Conservation (phyloP, 108 stramenopile genomes). For the Epithemia pelagica region DNA sequence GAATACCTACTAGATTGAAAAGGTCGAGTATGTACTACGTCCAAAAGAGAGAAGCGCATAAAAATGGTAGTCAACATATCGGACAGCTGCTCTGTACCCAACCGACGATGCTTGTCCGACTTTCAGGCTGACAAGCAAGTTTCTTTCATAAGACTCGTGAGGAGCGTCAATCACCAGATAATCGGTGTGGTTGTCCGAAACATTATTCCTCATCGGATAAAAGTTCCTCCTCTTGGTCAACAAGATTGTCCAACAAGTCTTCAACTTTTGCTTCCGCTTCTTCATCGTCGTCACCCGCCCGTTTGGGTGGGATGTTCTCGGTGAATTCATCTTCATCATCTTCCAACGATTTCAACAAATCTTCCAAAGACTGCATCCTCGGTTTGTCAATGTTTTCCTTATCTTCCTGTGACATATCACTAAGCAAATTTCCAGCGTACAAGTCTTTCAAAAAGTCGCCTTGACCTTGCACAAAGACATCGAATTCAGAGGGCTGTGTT, state of each 20-base stretch:
- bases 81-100: no score
- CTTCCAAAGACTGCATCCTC: slow-evolving; percentile 91
- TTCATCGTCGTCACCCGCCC: slow-evolving; percentile 58
- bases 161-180: no score
- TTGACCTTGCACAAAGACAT: slow-evolving; percentile 93
- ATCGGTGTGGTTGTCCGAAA: no score
- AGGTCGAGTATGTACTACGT: no score
- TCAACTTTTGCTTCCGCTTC: slow-evolving; percentile 41
- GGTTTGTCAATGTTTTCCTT: slow-evolving; percentile 98
- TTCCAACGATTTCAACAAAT: slow-evolving; percentile 84
- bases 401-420: slow-evolving; percentile 89
- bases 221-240: slow-evolving; percentile 65
- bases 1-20: no score
- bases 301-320: slow-evolving; percentile 24
- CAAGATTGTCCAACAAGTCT: slow-evolving; percentile 57
- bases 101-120: no score
- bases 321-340: slow-evolving; percentile 56
- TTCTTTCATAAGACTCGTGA: no score
- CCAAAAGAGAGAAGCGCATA: no score
- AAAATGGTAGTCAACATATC: no score
- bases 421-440: slow-evolving; percentile 94
- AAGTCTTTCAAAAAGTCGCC: slow-evolving; percentile 97
- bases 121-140: no score
- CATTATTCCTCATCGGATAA: slow-evolving; percentile 49
- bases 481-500: slow-evolving; percentile 98